Base-by-base conservation (phyloP, 2,329 filamentous ascomycete genomes). In the Lasiodiplodia gonubiensis region DNA sequence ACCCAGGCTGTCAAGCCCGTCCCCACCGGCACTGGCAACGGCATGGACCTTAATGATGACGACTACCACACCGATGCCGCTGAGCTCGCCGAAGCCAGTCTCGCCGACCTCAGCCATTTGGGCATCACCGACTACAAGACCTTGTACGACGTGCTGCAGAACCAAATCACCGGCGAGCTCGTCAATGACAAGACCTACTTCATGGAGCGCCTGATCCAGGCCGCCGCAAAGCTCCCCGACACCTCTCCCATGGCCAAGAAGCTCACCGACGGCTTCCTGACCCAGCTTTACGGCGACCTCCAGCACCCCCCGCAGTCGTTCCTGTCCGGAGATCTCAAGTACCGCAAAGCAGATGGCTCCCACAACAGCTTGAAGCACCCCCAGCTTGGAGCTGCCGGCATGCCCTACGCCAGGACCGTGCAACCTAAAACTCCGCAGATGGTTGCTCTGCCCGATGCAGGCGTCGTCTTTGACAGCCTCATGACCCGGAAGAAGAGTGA, bases 341-440 rank as follows among this genome's bases (percentile, higher is more conserved):
- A 81, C 70, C 77, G 83, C n/a, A 77, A 79, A 60, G 81, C 83
- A 5, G 82, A 85, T 72, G 83, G 83, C 30, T 84, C 82, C 1
- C 78, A 79, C 68, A 85, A 85, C 75, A 92, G 88, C 72, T 82
- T 88, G 59, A 79, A 88, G 23, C 82, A 86, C 71, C 90, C 90
- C 2, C 82, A 88, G 64, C 80, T 92, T 35, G 90, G 90, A 2
- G 84, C 83, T 46, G 89, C 90, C 11, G 86, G 86, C 14, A 87
- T 86, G n/a, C 85, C 88, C 0, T 92, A 92, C 72, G 90, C 90
- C 27, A 85, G 89, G 69, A 88, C 88, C 0, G 88, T 91, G n/a
- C 83, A 83, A 51, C 85, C 86, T 1, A 79, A 78, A 55, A 85
- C 82, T 53, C 81, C 86, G 61, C 86, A 88, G 67, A 85, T 86